Base-by-base conservation (phyloP, 1,284 basidiomycete genomes). In the Naganishia cerealis region DNA sequence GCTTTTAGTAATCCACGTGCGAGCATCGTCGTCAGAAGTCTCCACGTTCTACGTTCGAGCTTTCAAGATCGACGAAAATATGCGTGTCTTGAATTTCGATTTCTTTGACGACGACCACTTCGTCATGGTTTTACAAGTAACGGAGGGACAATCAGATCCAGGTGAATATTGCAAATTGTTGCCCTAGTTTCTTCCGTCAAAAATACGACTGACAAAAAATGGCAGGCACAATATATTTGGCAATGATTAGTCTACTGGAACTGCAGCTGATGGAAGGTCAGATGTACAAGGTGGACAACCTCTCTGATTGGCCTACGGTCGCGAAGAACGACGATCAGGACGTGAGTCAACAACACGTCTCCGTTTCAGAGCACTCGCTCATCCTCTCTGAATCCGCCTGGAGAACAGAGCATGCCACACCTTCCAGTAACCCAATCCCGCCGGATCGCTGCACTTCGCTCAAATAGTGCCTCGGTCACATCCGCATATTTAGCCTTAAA, bases 31-130 rank as follows among this genome's bases (percentile, higher is more conserved):
- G 6, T 18, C 57, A 48, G 57, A 59, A 46, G 57, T 26, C 1
- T 59, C 57, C n/a, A 16, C 40, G 3, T 33, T 46, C 24, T 46
- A 46, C 42, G 24, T 43, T 16, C 57, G 42, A 8, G n/a, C 48
- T 29, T 63, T 54, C 61, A 21, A n/a, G 16, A n/a, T 39, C 12
- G 38, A 39, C 21, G 39, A 54, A 5, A 21, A 33, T 16, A 24
- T 24, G 3, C 16, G 38, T 26, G 29, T 63, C 4, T 29, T 39
- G 38, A 53, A 42, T 39, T 26, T 63, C 16, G 61, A 40, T 52
- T 63, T 63, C 46, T 63, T 63, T 26, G 61, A 63, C 26, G 61
- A 63, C 40, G 38, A 63, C 16, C 38, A 63, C 0, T 16, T 63
- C 6, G 61, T 54, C 13, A 38, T 63, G 4, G 50, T 40, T 12